Evolutionary conservation across 306 rosid species (phyloP), one percentile per base, ranked within the genome.

Genomic region (Cucumis melo): DNA sequence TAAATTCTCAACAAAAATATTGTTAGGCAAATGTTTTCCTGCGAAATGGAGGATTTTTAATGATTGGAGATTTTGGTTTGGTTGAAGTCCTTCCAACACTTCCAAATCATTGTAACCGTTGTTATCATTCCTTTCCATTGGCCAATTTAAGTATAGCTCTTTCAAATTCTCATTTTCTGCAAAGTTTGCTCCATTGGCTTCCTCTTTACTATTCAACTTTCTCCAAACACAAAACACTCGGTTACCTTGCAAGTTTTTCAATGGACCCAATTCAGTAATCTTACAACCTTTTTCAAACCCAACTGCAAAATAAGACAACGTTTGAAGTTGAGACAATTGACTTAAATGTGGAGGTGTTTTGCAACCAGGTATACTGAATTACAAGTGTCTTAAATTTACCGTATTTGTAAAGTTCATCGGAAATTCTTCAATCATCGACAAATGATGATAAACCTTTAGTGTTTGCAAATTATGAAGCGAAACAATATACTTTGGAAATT

Each of bases 381-480:
- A 3, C 38, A 59, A 12, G 14, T 59, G 65, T 13, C 38, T 24
- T 24, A 59, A 59, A 5, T 4, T 13, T 12, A 59, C 10, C 19
- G 24, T 1, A 11, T 59, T 3, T 11, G 17, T 12, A 1, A 59
- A 4, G 14, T 59, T 59, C 19, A 24, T 13, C 0, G 65, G 65
- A 24, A 59, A 7, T 24, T 24, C 8, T 23, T 11, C 2, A 23
- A 11, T 58, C 0, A 0, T 5, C 3, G 3, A 23, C 23, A 8
- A 0, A 0, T 5, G 34, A 12, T 5, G 0, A 0, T 21, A 0
- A 23, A 23, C 10, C 6, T 10, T 10, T 23, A 59, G 38, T 12
- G 65, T 59, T 24, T 59, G 65, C 38, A 59, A 27, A 59, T 59
- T 59, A 24, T 59, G 27, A 27, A 59, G 38, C 38, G 27, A 24